phyloP scores from a whole-genome alignment of 345 rosid genomes.

The Populus simonii region DNA sequence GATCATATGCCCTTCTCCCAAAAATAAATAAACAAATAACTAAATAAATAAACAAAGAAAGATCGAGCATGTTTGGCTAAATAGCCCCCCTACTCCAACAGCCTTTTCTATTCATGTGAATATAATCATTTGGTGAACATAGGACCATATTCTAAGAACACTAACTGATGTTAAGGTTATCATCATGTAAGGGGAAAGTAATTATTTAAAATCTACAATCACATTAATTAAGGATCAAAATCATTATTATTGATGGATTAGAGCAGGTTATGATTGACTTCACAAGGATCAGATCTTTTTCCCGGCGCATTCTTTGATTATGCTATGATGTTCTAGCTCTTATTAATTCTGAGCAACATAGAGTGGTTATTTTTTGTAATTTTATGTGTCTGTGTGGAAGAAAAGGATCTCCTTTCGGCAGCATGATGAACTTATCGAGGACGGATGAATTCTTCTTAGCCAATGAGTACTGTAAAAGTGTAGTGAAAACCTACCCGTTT shows the following conservation, averaged over 20 bases:
- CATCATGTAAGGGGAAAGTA: neutral
- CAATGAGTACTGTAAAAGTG: neutral
- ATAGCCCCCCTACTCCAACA: neutral
- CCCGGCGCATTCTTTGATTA: neutral
- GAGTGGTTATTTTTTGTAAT: neutral
- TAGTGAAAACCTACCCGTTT: neutral
- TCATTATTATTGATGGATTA: neutral
- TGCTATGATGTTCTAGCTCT: neutral
- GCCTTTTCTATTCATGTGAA: neutral
- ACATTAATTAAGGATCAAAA: neutral
- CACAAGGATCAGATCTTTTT: neutral
- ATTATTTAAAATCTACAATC: neutral
- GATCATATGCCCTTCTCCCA: constrained; percentile 2
- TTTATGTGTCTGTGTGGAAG: neutral
- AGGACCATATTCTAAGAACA: neutral
- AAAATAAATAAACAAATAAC: too few relatives aligned
- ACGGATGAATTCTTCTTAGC: neutral
- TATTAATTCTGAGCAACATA: neutral
- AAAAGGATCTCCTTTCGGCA: neutral
- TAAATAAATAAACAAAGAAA: too few relatives aligned
- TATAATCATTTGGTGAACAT: neutral
- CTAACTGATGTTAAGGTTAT: neutral
- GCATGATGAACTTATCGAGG: neutral
- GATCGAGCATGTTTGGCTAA: neutral
- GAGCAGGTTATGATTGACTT: neutral